phyloP scores from a whole-genome alignment of 1,139 yeast species.

The Sugiyamaella sp. region DNA sequence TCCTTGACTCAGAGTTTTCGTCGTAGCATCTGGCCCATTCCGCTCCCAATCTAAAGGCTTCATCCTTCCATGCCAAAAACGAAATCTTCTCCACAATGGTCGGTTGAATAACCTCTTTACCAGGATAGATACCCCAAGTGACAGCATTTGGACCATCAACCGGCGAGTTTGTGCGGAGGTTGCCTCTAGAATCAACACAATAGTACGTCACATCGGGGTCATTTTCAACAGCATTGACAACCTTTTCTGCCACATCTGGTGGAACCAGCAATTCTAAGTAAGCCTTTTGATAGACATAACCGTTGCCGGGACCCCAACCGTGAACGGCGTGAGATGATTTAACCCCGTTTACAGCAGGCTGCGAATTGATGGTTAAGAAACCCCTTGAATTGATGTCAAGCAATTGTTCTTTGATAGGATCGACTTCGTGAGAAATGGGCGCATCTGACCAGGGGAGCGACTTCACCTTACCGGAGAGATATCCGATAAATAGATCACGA shows the following conservation, averaged over 20 bases:
- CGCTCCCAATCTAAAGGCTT: conserved; percentile 76
- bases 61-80: conserved; percentile 96
- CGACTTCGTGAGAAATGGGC: conserved; percentile 77
- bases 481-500: conserved; percentile 61
- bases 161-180: conserved; percentile 64
- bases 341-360: conserved; percentile 87
- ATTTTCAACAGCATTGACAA: conserved; percentile 51
- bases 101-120: conserved; percentile 87
- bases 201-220: conserved; percentile 69
- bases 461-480: conserved; percentile 67
- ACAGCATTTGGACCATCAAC: conserved; percentile 85
- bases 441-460: conserved; percentile 97
- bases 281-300: conserved; percentile 91
- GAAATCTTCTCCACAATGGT: conserved; percentile 90
- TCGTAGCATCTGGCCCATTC: conserved; percentile 69
- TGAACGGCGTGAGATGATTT: conserved; percentile 68
- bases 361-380: conserved; percentile 85
- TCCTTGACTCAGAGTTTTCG: conserved; percentile 40
- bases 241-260: conserved; percentile 50
- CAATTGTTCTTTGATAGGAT: conserved; percentile 61
- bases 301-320: conserved; percentile 97
- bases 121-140: conserved; percentile 97
- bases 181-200: conserved; percentile 68
- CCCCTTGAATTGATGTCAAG: conserved; percentile 66
- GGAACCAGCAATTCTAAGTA: conserved; percentile 84